These are phyloP conservation scores for Gastrodia elata DNA, from an alignment of 106 monocot species.

Conservation along the genomic window DNA sequence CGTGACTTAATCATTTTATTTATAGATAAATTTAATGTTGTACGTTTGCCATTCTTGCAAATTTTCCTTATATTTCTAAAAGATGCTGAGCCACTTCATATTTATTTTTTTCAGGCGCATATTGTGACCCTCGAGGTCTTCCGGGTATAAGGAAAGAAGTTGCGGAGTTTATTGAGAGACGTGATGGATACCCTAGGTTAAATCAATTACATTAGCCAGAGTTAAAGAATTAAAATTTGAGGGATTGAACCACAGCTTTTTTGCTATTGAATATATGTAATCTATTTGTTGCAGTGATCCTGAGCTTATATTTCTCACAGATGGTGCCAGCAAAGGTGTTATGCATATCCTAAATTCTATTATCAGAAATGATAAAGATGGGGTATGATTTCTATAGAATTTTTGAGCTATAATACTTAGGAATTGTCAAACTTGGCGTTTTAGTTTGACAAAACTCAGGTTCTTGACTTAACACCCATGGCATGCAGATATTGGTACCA, in stretches of 20 bases:
- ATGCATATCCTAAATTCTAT: constrained; percentile 86
- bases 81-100: background rate
- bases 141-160: constrained; percentile 95
- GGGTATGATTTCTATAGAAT: constrained; percentile 37
- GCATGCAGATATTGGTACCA: constrained; percentile 84
- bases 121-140: constrained; percentile 95
- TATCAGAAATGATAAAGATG: constrained; percentile 89
- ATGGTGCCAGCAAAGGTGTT: constrained; percentile 99
- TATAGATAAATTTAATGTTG: background rate
- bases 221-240: background rate
- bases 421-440: background rate
- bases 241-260: background rate
- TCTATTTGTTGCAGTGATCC: constrained; percentile 62
- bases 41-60: background rate
- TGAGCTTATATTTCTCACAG: constrained; percentile 92
- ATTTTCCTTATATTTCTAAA: background rate
- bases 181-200: constrained; percentile 98
- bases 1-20: background rate
- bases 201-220: constrained; percentile 1
- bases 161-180: constrained; percentile 88
- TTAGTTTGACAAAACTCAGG: background rate
- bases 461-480: constrained; percentile 4
- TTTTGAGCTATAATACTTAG: background rate
- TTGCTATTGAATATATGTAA: constrained; percentile 6
- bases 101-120: constrained; percentile 62